Conservation (phyloP, 768 basidiomycete genomes). For the Psilocybe cyanescens region DNA sequence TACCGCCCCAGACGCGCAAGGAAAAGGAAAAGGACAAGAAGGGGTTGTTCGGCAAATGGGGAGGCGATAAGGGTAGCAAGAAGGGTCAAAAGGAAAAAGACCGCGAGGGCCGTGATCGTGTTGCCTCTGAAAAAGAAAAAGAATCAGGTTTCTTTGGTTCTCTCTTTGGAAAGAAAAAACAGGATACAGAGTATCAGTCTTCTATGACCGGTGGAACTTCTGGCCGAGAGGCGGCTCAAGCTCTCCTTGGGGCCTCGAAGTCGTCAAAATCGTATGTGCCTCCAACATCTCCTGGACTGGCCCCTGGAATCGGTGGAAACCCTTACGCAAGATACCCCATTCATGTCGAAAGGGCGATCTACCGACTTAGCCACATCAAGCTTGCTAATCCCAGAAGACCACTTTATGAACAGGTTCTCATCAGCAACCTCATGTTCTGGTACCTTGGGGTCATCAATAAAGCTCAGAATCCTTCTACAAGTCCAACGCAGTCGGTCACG, state of each 20-base stretch:
- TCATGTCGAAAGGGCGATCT: conserved; percentile 98
- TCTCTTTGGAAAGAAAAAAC: conserved; percentile 89
- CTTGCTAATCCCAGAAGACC: conserved; percentile 96
- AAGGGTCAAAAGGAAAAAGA: conserved; percentile 48
- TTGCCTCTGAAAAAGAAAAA: conserved; percentile 65
- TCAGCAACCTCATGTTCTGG: conserved; percentile 98
- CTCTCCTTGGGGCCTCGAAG: conserved; percentile 83
- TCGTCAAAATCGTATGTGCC: conserved; percentile 69
- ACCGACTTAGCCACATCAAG: conserved; percentile 97
- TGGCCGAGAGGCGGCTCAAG: conserved; percentile 86
- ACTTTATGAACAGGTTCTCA: conserved; percentile 94
- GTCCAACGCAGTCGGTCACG: conserved; percentile 29
- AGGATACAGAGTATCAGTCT: conserved; percentile 55
- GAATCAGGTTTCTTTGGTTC: conserved; percentile 92
- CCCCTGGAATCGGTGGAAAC: conserved; percentile 43
- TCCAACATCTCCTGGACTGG: conserved; percentile 62
- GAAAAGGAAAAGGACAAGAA: conserved; percentile 85
- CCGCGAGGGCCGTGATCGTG: conserved; percentile 45
- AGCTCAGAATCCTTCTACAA: conserved; percentile 57
- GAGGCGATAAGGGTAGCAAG: conserved; percentile 66
- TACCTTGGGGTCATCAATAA: conserved; percentile 98
- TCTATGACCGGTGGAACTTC: conserved; percentile 43
- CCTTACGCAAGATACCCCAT: conserved; percentile 89
- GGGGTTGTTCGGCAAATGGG: conserved; percentile 69
- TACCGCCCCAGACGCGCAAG: conserved; percentile 49